Conservation (phyloP, 2,329 filamentous ascomycete genomes). For the Trichoderma sp. region DNA sequence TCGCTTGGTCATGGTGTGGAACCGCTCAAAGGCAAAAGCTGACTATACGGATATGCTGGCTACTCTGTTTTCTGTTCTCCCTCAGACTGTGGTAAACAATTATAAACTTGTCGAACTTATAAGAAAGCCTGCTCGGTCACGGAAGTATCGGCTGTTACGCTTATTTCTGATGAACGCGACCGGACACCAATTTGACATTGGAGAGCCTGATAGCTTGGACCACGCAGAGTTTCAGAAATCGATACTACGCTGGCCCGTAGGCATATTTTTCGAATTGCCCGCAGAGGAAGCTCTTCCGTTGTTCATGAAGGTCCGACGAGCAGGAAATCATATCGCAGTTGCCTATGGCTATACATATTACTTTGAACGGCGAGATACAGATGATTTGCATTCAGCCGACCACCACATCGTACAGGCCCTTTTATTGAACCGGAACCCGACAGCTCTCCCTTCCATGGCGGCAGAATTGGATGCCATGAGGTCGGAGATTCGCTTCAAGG, state of each 20-base stretch:
- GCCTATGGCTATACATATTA: neutral
- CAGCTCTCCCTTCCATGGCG: neutral
- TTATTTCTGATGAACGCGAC: slow-evolving; percentile 33
- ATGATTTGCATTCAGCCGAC: neutral
- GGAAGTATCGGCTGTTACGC: slow-evolving; percentile 34
- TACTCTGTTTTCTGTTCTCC: neutral
- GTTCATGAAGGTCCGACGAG: slow-evolving; percentile 1
- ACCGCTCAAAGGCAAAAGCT: neutral
- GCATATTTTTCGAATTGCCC: neutral
- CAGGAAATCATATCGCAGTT: neutral
- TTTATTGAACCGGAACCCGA: neutral
- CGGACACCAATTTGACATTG: slow-evolving; percentile 34
- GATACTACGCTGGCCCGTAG: neutral
- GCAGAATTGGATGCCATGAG: neutral
- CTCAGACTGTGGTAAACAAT: neutral
- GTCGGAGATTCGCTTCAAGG: slow-evolving; percentile 27
- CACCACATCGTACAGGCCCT: neutral
- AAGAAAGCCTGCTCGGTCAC: neutral
- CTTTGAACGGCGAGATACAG: neutral
- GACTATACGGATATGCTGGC: slow-evolving; percentile 10
- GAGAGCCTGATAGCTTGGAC: slow-evolving; percentile 19
- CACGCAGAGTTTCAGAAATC: neutral
- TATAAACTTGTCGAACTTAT: neutral
- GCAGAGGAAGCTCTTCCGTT: slow-evolving; percentile 1
- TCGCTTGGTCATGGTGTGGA: slow-evolving; percentile 6